phyloP scores from a whole-genome alignment of 306 rosid genomes.

The Lablab purpureus region DNA sequence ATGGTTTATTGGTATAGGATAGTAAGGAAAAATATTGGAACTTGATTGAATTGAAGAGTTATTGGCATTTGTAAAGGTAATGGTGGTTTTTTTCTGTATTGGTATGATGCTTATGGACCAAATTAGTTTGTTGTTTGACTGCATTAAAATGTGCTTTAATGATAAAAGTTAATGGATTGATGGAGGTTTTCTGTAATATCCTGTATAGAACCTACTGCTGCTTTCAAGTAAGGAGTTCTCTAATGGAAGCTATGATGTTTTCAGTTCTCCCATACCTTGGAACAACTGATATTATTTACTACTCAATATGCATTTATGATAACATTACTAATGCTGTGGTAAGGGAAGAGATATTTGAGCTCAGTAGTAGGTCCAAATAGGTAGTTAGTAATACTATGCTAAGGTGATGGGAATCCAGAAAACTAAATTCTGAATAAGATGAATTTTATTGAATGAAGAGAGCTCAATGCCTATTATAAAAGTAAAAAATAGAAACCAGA shows the following conservation, averaged over 20 bases:
- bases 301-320: not conserved
- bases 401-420: not conserved
- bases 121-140: constrained; percentile 18
- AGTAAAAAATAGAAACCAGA: not conserved
- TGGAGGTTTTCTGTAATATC: constrained; percentile 5
- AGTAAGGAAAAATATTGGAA: constrained; percentile 7
- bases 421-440: not conserved
- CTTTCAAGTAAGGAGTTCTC: not conserved
- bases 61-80: not conserved
- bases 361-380: not conserved
- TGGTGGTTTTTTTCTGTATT: not conserved
- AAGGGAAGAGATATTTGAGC: not conserved
- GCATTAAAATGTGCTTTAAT: not conserved
- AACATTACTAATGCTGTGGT: not conserved
- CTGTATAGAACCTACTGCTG: not conserved
- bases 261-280: not conserved
- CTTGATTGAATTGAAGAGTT: constrained; percentile 6
- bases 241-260: not conserved
- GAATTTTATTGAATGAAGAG: not conserved
- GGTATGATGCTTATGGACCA: constrained; percentile 17
- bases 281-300: constrained; percentile 7
- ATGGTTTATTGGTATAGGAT: constrained; percentile 31
- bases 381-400: constrained; percentile 2
- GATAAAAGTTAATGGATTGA: not conserved
- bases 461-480: not conserved